Evolutionary conservation across 176 grass and related monocot species (phyloP), one percentile per base, ranked within the genome.

Genomic region (Leersia perrieri): DNA sequence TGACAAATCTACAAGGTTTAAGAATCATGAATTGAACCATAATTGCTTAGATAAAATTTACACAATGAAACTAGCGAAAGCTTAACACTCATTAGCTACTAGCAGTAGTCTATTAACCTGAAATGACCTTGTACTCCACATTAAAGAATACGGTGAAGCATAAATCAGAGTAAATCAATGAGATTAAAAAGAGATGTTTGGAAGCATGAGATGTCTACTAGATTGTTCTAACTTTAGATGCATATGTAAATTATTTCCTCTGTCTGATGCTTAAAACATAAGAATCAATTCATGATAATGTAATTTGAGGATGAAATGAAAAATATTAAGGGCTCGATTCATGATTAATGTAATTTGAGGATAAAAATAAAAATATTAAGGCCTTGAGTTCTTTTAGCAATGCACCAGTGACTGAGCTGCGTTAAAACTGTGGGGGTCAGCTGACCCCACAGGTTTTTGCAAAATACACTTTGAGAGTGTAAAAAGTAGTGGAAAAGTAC

Each of bases 271-370:
- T 79, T 45, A 6, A 61, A 88, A 88, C 7, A 58, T n/a, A 36
- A 26, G 63, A 33, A 79, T 74, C 31, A 18, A 15, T 3, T 30
- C 31, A 5, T 41, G 61, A 64, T 35, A 53, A 80, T 61, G 34
- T 71, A 27, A 71, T 80, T 55, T 62, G 66, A 69, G 13, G 62
- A 60, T 29, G 26, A 2, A 33, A 14, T 2, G 68, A 78, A 87
- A 53, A 70, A 18, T 3, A n/a, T 38, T n/a, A 83, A 47, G 34
- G 29, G 10, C 10, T 1, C 57, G 14, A 18, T 3, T 30, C 31
- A 5, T 41, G 61, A 64, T 35, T n/a, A 53, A 80, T 61, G 34
- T 71, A 27, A 71, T 80, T 55, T 62, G 66, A 69, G 13, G 62
- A 60, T 29, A 22, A 2, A 33, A 14, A 3, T 75, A 78, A 87